Evolutionary conservation across 2,329 filamentous ascomycete species (phyloP).

Genomic region (Leptoxyphium fumago): DNA sequence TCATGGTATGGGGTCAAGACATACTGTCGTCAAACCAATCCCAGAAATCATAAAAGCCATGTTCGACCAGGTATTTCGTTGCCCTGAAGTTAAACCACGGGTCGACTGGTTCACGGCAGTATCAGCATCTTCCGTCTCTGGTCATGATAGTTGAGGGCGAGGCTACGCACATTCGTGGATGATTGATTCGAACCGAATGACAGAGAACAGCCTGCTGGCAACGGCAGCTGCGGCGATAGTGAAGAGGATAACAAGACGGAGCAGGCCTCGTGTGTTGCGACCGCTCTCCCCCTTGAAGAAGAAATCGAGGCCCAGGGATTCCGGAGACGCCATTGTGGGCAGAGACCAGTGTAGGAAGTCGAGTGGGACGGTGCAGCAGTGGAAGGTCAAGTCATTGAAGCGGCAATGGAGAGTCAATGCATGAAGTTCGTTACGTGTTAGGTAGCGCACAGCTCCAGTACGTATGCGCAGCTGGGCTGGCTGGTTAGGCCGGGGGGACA

Average conservation of each 20-base stretch:
- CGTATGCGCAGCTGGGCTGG: too few relatives aligned
- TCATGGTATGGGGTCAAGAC: conserved; percentile 13
- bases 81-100: conserved; percentile 99
- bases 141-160: not conserved
- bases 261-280: conserved; percentile 66
- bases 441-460: too few relatives aligned
- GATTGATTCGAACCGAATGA: conserved; percentile 98
- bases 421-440: too few relatives aligned
- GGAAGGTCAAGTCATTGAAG: not conserved
- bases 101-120: conserved; percentile 50
- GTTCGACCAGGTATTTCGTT: conserved; percentile 89
- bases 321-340: conserved; percentile 4
- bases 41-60: conserved; percentile 99
- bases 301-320: conserved; percentile 15
- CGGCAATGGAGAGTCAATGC: too few relatives aligned
- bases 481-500: too few relatives aligned
- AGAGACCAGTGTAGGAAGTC: not conserved
- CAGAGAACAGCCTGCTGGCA: conserved; percentile 89
- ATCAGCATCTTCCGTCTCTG: conserved; percentile 6
- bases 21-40: conserved; percentile 98
- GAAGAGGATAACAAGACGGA: conserved; percentile 78
- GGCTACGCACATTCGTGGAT: conserved; percentile 87
- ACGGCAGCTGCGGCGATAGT: conserved; percentile 86
- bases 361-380: not conserved
- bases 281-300: conserved; percentile 66